Evolutionary conservation across 2,329 filamentous ascomycete genomes (phyloP), one percentile per base, ranked within the genome.

Genomic region (Rhynchosporium secalis): DNA sequence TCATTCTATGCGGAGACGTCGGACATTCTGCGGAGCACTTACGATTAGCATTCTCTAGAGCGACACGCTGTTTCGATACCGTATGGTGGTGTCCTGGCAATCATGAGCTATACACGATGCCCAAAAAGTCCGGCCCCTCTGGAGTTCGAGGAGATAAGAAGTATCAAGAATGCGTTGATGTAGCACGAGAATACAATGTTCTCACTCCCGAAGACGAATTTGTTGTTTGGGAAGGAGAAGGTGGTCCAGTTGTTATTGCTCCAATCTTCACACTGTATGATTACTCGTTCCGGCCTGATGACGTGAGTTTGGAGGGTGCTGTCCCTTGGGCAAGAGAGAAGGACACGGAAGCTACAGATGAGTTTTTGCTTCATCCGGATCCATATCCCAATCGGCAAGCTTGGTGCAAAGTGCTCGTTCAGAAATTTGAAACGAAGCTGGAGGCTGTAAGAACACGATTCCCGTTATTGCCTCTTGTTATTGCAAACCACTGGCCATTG

Each of bases 371-470:
- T 46, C 15, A 46, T 46, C 15, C 15, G 15, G 9, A 46, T 46
- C 43, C 43, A 1, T 9, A 46, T 46, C 48, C 48, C 13, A 51
- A 28, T 33, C 48, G 48, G 26, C 26, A 51, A 51, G 48, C 4
- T 31, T 51, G 26, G 26, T 51, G 48, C 26, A 33, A 51, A 51
- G 48, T 51, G 48, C 48, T 51, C 28, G 48, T 51, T 51, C 26
- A 33, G 48, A 51, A 33, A 51, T 51, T 51, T 33, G 26, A 51
- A 28, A 51, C 38, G 33, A 56, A 36, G 43, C 26, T 46, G 15
- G 15, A 46, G 43, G 43, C 43, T 46, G 15, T 9, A 9, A 46
- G 43, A 46, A 9, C 15, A 46, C 43, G 26, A 46, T 46, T 46
- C 43, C 43, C 43, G 15, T 46, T 26, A 9, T 46, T 46, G 15